Evolutionary conservation across 148 eudicot species (phyloP), one percentile per base, ranked within the genome.

Genomic region (Drosera capensis): DNA sequence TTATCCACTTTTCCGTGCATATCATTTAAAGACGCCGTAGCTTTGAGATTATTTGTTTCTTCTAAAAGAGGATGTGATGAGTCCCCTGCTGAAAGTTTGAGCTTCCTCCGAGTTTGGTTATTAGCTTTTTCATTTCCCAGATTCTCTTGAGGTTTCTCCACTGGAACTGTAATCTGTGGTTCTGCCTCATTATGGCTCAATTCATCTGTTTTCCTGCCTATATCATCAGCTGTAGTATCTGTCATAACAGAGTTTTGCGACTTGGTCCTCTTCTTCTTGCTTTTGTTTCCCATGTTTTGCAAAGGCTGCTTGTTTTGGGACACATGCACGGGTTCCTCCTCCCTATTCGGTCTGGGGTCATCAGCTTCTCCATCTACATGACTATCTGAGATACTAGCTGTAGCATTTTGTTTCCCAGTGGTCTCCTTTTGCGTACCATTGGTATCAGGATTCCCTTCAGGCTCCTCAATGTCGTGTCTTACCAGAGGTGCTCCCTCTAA

Each of bases 101-200:
- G 65, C 50, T 38, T 64, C 62, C 51, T 67, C 42, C 43, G 40
- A 17, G 39, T 35, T 20, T 34, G 51, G 55, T 52, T 48, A 14
- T 55, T 58, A 17, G 26, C 16, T 20, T 52, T 61, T 14, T 52
- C 36, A 40, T n/a, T 47, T 38, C 53, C 71, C 9, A 17, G 41
- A 47, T 31, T 64, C 22, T 49, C 46, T 41, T 31, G 51, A 49
- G 52, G 43, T 55, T 43, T 48, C 25, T 36, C 46, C 7, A 37
- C 36, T 25, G 46, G 65, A 57, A n/a, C n/a, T n/a, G 55, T 48
- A 20, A 40, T 14, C 1, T 34, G 52, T 40, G 46, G 40, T 24
- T 56, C 64, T 6, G 25, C 56, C 46, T 59, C 48, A 22, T 50
- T 56, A 40, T 61, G 25, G 37, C 50, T 20, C 41, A 34, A 15